These are phyloP conservation scores for Pythium graminicola DNA, from an alignment of 352 stramenopile genomes.

Conservation along the genomic window DNA sequence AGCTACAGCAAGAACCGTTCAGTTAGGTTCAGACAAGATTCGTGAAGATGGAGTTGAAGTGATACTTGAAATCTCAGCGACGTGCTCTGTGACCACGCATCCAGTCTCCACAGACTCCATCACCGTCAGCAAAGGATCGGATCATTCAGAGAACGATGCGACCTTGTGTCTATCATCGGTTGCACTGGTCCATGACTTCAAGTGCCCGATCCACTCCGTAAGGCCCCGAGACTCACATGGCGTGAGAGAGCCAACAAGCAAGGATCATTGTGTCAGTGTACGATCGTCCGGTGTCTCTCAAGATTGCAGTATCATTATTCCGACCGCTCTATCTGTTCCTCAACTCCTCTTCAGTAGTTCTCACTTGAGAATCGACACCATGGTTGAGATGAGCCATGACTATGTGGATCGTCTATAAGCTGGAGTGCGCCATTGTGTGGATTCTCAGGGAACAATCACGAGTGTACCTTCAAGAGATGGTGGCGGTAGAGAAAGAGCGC, in stretches of 20 bases:
- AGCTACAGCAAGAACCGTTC: not conserved
- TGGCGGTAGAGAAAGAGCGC: no score
- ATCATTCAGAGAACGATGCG: no score
- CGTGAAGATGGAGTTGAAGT: constrained; percentile 12
- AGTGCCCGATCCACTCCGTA: constrained; percentile 12
- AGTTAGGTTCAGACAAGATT: not conserved
- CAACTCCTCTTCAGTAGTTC: constrained; percentile 12
- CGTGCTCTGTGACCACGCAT: not conserved
- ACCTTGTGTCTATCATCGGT: constrained; percentile 2
- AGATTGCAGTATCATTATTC: constrained; percentile 1
- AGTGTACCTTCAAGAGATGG: no score
- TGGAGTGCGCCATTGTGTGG: no score
- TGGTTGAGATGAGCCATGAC: not conserved
- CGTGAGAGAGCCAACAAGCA: not conserved
- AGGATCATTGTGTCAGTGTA: no score
- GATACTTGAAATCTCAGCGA: constrained; percentile 19
- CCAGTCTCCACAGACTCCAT: not conserved
- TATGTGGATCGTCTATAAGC: not conserved
- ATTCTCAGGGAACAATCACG: no score
- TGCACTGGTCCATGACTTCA: constrained; percentile 12
- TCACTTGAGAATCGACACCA: not conserved
- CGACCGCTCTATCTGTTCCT: not conserved
- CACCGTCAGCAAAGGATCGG: not conserved
- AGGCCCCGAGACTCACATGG: not conserved
- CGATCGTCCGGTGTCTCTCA: not conserved